Base-by-base conservation (phyloP, 2,329 filamentous ascomycete species). In the Apiospora phragmitis region DNA sequence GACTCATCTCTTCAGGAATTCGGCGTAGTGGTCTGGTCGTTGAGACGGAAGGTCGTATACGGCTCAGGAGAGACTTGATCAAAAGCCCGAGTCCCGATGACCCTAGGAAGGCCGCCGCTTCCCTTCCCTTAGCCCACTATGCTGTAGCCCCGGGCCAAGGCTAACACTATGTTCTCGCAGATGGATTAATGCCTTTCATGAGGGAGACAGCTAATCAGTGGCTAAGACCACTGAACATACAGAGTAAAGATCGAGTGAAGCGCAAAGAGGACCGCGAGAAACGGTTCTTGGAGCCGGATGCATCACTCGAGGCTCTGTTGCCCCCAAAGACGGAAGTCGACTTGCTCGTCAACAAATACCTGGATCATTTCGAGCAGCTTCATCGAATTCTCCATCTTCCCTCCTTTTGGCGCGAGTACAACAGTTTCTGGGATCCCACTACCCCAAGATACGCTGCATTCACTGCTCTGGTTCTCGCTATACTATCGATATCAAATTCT, bases 201-300 rank as follows among this genome's bases (percentile, higher is more conserved):
- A 87, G 85, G 73, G 88, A 90, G 80, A 90, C 88, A 0, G 87
- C 88, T 12, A 87, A 89, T 69, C 87, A 90, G 76, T 90, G 88
- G 87, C 83, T 90, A 69, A 84, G 86, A 68, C 88, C 88, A 9
- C 84, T 90, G 62, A 87, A 88, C 47, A 83, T 89, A 35, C 85
- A 88, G 45, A 78, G 83, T 73, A 89, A 90, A 79, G 87, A 90
- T 74, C 85, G 88, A 67, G 83, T 83, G 75, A 85, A 85, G 74
- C 83, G 87, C 66, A 84, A 85, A 72, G 82, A 86, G 73, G 86
- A 88, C 47, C 84, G 87, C 12, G 87, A 89, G 71, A 82, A 80
- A 74, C 80, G 82, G 69, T 88, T 85, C 69, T 78, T 80, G 43
- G 81, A 85, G 76, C 81, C 85, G 0, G 87, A 90, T 70, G 74